Percentiles rank a stretch among this genome's conserved stretches.
Conservation (phyloP, 2,329 filamentous ascomycete species). For the Arthroderma sp. region DNA sequence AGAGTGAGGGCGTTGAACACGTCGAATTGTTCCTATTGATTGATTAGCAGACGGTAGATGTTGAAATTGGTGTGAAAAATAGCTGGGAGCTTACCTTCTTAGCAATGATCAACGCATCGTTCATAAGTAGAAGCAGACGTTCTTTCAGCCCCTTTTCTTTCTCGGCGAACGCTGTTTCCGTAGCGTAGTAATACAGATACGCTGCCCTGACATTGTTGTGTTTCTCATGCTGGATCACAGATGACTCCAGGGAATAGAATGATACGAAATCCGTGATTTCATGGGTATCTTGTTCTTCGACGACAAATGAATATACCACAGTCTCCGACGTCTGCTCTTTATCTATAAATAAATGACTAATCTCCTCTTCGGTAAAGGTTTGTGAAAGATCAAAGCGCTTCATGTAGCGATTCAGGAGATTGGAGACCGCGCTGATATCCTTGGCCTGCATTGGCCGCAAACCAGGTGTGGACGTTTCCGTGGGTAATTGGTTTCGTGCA, state of each 20-base stretch:
- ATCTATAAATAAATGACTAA: constrained; percentile 77
- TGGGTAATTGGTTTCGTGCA: constrained; percentile 71
- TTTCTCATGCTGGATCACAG: constrained; percentile 69
- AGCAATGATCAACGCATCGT: constrained; percentile 76
- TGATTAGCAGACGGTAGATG: constrained; percentile 15
- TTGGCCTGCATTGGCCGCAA: constrained; percentile 67
- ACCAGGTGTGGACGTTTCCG: constrained; percentile 58
- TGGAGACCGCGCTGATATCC: constrained; percentile 64
- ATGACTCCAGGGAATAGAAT: constrained; percentile 90
- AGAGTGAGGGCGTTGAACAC: constrained; percentile 93
- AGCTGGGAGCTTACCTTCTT: constrained; percentile 48
- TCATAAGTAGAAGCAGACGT: constrained; percentile 68
- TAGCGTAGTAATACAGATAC: constrained; percentile 95
- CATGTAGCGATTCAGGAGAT: constrained; percentile 65
- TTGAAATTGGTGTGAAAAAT: neutral
- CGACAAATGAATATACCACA: constrained; percentile 88
- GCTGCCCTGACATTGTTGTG: constrained; percentile 74
- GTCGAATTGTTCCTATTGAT: constrained; percentile 58
- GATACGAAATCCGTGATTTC: constrained; percentile 95
- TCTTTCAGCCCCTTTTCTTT: constrained; percentile 52
- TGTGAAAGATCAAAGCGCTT: constrained; percentile 73
- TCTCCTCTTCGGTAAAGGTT: constrained; percentile 65
- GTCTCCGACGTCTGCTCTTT: constrained; percentile 58
- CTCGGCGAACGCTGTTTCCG: constrained; percentile 57
- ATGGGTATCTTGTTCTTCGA: constrained; percentile 57